Evolutionary conservation across 176 grass and related monocot species (phyloP).

Genomic region (Ensete glaucum): DNA sequence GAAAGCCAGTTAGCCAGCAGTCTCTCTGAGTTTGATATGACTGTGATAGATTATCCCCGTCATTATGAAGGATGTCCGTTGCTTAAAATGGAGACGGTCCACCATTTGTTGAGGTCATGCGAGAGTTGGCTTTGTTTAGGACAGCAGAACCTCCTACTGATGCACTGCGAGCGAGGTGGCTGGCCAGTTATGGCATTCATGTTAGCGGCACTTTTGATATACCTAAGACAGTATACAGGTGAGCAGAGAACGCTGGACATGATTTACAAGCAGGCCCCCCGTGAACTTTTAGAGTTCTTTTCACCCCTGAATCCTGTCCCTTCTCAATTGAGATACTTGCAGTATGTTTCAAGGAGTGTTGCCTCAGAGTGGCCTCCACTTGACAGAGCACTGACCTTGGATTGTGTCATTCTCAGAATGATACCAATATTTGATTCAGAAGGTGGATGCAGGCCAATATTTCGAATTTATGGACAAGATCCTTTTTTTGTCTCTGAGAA

Average conservation of each 20-base stretch:
- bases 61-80: slow-evolving; percentile 78
- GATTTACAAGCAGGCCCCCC: slow-evolving; percentile 76
- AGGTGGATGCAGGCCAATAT: slow-evolving; percentile 70
- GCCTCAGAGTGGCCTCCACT: slow-evolving; percentile 69
- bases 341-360: slow-evolving; percentile 69
- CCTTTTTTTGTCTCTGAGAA: slow-evolving; percentile 55
- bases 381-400: slow-evolving; percentile 68
- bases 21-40: slow-evolving; percentile 63
- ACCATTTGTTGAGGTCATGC: slow-evolving; percentile 70
- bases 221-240: slow-evolving; percentile 63
- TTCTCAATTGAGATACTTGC: slow-evolving; percentile 89
- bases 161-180: slow-evolving; percentile 69
- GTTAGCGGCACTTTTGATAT: slow-evolving; percentile 73
- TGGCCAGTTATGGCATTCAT: slow-evolving; percentile 91
- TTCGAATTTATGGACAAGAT: slow-evolving; percentile 86
- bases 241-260: slow-evolving; percentile 87
- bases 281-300: slow-evolving; percentile 60
- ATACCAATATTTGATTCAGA: slow-evolving; percentile 58
- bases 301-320: slow-evolving; percentile 67
- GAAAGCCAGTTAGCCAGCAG: slow-evolving; percentile 56
- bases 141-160: slow-evolving; percentile 53
- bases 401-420: slow-evolving; percentile 70
- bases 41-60: slow-evolving; percentile 66
- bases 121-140: slow-evolving; percentile 80
- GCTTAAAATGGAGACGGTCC: slow-evolving; percentile 81